phyloP scores from a whole-genome alignment of 2,329 filamentous ascomycete species.

The Sclerotinia sclerotiorum region DNA sequence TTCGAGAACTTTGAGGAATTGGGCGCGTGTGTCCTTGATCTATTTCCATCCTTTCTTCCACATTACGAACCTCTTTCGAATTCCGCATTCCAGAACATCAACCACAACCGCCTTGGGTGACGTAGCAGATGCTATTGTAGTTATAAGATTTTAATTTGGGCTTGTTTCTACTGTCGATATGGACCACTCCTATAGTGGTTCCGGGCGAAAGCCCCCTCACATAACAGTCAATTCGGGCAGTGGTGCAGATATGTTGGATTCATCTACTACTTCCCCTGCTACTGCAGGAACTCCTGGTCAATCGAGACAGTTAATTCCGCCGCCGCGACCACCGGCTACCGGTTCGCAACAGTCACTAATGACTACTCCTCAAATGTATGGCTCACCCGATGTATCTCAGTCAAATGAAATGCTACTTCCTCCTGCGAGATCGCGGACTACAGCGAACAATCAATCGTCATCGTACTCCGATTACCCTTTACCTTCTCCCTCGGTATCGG shows the following conservation, averaged over 20 bases:
- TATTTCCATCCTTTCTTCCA: conserved; percentile 13
- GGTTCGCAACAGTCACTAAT: conserved; percentile 25
- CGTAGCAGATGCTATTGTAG: conserved; percentile 15
- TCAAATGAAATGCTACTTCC: conserved; percentile 53
- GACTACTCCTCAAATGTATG: conserved; percentile 30
- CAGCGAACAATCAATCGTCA: conserved; percentile 50
- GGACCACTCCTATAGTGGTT: conserved; percentile 22
- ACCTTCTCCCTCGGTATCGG: conserved; percentile 47
- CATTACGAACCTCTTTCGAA: conserved; percentile 1
- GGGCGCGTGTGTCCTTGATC: conserved; percentile 6
- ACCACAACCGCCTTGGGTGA: conserved; percentile 13
- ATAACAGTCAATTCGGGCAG: conserved; percentile 62
- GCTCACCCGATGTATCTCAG: conserved; percentile 32
- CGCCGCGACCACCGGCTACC: conserved; percentile 25
- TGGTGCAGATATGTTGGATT: conserved; percentile 48
- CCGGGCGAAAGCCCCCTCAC: conserved; percentile 49
- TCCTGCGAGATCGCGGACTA: conserved; percentile 46
- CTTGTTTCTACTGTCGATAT: conserved; percentile 8
- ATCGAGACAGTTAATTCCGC: conserved; percentile 39
- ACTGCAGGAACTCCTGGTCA: conserved; percentile 35
- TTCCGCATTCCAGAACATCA: conserved; percentile 14
- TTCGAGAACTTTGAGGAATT: not conserved
- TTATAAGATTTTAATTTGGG: conserved; percentile 10
- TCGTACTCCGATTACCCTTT: conserved; percentile 43
- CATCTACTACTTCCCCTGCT: conserved; percentile 43